These are phyloP conservation scores for Sisymbrium irio DNA, from an alignment of 345 rosid species.

Conservation along the genomic window DNA sequence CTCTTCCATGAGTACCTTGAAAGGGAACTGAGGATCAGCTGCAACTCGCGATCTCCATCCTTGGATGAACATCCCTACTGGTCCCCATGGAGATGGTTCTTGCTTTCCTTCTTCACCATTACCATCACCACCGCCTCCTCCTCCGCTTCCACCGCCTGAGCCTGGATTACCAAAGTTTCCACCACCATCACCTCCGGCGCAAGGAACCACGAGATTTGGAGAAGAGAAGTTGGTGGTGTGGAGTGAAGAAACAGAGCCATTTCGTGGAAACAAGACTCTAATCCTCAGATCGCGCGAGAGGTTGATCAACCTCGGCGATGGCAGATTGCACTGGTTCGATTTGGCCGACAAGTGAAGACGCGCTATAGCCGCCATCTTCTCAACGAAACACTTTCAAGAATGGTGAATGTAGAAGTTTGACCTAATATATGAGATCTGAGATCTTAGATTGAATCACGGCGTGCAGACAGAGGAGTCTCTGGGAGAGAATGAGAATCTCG, in stretches of 20 bases:
- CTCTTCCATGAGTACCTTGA: conserved; percentile 96
- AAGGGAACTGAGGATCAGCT: conserved; percentile 93
- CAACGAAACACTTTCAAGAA: not conserved
- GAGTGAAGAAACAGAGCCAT: conserved; percentile 29
- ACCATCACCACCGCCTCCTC: conserved; percentile 34
- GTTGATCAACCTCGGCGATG: conserved; percentile 14
- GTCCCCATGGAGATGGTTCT: conserved; percentile 44
- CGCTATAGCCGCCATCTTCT: conserved; percentile 39
- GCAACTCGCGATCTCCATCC: conserved; percentile 95
- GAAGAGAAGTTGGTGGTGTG: conserved; percentile 28
- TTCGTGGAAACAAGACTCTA: conserved; percentile 29
- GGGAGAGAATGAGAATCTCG: not conserved
- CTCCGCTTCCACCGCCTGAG: conserved; percentile 37
- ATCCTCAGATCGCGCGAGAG: conserved; percentile 23
- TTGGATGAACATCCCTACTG: conserved; percentile 55
- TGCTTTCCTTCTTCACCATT: conserved; percentile 31
- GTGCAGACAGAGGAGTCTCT: not conserved
- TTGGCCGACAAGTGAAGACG: conserved; percentile 38
- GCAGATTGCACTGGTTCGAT: conserved; percentile 27
- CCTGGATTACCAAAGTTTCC: conserved; percentile 36
- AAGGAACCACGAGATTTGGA: conserved; percentile 22
- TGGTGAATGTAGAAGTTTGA: not conserved
- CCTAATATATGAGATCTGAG: conserved; percentile 10
- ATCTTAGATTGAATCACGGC: not conserved
- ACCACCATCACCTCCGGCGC: conserved; percentile 42